Percentiles rank a stretch among this genome's conserved stretches.
Evolutionary conservation across 176 grass and related monocot species (phyloP).

Genomic region (Puccinellia tenuiflora): DNA sequence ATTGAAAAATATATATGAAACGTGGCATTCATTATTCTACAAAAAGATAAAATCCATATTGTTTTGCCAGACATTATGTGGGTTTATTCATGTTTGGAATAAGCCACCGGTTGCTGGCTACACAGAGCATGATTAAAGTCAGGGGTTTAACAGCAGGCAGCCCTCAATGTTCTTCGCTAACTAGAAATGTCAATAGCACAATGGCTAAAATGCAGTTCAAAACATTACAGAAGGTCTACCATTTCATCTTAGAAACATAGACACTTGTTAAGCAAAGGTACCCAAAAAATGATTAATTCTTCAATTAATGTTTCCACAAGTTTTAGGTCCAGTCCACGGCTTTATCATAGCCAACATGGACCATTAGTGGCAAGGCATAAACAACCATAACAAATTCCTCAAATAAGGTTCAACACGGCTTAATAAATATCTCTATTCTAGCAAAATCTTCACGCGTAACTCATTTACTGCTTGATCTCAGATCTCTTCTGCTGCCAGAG

Average conservation of each 20-base stretch:
- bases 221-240: background rate
- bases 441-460: background rate
- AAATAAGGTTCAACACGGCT: background rate
- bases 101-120: background rate
- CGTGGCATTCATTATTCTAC: background rate
- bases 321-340: background rate
- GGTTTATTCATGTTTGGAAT: background rate
- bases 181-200: background rate
- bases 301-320: background rate
- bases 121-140: background rate
- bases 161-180: background rate
- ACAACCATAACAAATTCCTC: background rate
- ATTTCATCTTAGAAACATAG: background rate
- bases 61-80: background rate
- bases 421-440: slow-evolving; percentile 16
- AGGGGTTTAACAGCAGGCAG: background rate
- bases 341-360: background rate
- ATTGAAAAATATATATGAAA: background rate
- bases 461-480: slow-evolving; percentile 38
- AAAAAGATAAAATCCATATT: background rate
- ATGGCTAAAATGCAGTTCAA: background rate
- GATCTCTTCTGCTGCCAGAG: slow-evolving; percentile 47
- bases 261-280: background rate
- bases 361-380: background rate
- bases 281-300: background rate